phyloP scores from a whole-genome alignment of 768 basidiomycete species.

The Austroboletus eburneus region DNA sequence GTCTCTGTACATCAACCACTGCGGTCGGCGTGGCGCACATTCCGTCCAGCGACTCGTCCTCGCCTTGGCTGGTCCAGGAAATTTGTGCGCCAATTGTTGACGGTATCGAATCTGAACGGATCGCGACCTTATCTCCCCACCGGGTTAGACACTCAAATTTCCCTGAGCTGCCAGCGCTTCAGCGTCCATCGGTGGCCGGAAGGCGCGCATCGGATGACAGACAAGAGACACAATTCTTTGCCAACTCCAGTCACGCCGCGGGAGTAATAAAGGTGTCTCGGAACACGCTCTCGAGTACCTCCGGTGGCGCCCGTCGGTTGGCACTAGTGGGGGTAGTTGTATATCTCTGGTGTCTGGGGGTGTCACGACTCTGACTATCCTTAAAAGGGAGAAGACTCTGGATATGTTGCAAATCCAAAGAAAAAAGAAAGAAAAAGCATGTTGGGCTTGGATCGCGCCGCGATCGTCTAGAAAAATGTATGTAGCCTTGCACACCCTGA shows the following conservation, averaged over 20 bases:
- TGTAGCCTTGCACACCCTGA: slow-evolving; percentile 8
- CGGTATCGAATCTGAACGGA: slow-evolving; percentile 23
- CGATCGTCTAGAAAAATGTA: slow-evolving; percentile 3
- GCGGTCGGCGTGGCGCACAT: slow-evolving; percentile 13
- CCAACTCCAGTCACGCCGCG: slow-evolving; percentile 23
- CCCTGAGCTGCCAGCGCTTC: slow-evolving; percentile 12
- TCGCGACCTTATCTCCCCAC: slow-evolving; percentile 31
- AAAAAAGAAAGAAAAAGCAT: too few species aligned
- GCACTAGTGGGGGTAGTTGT: not conserved
- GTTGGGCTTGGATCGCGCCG: too few species aligned
- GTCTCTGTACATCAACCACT: slow-evolving; percentile 11
- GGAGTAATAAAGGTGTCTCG: slow-evolving; percentile 20
- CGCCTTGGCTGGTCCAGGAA: slow-evolving; percentile 6
- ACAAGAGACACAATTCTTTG: slow-evolving; percentile 15
- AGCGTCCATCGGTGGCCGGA: slow-evolving; percentile 14
- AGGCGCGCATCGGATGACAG: slow-evolving; percentile 12
- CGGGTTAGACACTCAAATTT: slow-evolving; percentile 8
- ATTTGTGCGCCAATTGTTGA: not conserved
- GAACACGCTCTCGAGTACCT: slow-evolving; percentile 4
- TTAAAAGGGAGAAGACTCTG: not conserved
- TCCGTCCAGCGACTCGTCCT: not conserved
- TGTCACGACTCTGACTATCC: not conserved
- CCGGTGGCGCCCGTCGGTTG: slow-evolving; percentile 9
- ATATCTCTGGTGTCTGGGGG: slow-evolving; percentile 6
- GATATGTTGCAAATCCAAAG: slow-evolving; percentile 10